Evolutionary conservation across 768 basidiomycete genomes (phyloP).

Genomic region (Pisolithus marmoratus): DNA sequence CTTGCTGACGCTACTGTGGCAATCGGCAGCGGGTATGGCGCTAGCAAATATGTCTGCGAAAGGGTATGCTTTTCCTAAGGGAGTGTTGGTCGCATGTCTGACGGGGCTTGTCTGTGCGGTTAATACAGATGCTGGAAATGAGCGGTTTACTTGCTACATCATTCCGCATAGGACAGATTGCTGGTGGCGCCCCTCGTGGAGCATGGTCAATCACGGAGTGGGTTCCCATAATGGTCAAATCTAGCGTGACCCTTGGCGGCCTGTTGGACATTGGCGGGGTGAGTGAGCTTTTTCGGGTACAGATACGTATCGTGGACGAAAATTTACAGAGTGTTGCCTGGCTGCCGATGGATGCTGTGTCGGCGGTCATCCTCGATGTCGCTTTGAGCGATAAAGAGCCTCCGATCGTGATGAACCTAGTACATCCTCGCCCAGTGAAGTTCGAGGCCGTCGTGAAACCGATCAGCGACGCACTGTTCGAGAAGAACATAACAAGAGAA

Average conservation of each 20-base stretch:
- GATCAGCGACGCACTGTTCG: conserved; percentile 15
- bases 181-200: conserved; percentile 28
- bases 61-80: conserved; percentile 11
- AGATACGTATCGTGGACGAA: not conserved
- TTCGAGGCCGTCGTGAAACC: conserved; percentile 20
- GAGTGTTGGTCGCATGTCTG: not conserved
- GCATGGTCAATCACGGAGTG: conserved; percentile 33
- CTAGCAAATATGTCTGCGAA: conserved; percentile 26
- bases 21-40: conserved; percentile 32
- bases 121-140: conserved; percentile 22
- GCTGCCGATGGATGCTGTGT: conserved; percentile 26
- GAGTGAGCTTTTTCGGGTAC: conserved; percentile 6
- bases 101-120: not conserved
- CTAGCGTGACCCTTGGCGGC: conserved; percentile 23
- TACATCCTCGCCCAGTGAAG: conserved; percentile 28
- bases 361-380: conserved; percentile 22
- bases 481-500: conserved; percentile 4
- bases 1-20: conserved; percentile 21
- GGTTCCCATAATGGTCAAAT: conserved; percentile 33
- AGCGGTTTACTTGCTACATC: conserved; percentile 29
- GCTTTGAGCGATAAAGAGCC: conserved; percentile 16
- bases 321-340: conserved; percentile 21
- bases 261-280: conserved; percentile 28
- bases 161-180: conserved; percentile 34
- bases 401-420: conserved; percentile 24